Evolutionary conservation across 495 filamentous ascomycete species (phyloP).

Genomic region (Xeromyces bisporus): DNA sequence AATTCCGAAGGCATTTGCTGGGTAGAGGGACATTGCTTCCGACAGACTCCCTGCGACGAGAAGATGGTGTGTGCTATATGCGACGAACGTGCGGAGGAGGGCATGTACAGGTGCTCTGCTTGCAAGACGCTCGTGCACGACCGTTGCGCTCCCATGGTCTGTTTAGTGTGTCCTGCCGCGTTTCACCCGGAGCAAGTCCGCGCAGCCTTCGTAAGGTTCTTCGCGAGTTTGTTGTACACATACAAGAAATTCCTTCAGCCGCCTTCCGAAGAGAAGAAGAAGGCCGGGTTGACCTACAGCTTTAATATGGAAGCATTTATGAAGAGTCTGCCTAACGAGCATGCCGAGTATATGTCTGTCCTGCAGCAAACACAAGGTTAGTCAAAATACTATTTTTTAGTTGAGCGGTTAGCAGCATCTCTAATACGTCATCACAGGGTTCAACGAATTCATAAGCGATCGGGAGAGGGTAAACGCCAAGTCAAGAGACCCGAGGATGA

Average conservation of each 20-base stretch:
- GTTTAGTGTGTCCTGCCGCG: conserved; percentile 72
- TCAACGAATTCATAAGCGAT: conserved; percentile 94
- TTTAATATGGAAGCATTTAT: conserved; percentile 94
- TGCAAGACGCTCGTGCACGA: conserved; percentile 65
- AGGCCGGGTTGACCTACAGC: conserved; percentile 65
- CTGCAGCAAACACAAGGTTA: conserved; percentile 87
- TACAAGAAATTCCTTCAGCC: conserved; percentile 73
- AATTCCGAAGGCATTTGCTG: conserved; percentile 78
- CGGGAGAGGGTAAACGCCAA: conserved; percentile 43
- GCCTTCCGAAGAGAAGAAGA: conserved; percentile 68
- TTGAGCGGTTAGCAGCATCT: no score
- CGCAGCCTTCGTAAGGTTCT: conserved; percentile 85
- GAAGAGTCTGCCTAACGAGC: conserved; percentile 75
- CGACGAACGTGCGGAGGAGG: conserved; percentile 77
- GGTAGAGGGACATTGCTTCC: conserved; percentile 89
- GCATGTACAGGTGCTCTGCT: conserved; percentile 67
- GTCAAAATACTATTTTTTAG: conserved; percentile 5
- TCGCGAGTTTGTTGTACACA: conserved; percentile 88
- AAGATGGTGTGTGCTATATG: conserved; percentile 66
- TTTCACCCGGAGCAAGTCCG: conserved; percentile 84
- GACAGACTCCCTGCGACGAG: conserved; percentile 50
- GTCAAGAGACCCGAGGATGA: conserved; percentile 47
- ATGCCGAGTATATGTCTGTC: conserved; percentile 73
- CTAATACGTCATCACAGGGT: no score
- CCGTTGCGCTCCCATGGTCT: conserved; percentile 65